Base-by-base conservation (phyloP, 805 yeast genomes). In the Ogataea pignaliae region DNA sequence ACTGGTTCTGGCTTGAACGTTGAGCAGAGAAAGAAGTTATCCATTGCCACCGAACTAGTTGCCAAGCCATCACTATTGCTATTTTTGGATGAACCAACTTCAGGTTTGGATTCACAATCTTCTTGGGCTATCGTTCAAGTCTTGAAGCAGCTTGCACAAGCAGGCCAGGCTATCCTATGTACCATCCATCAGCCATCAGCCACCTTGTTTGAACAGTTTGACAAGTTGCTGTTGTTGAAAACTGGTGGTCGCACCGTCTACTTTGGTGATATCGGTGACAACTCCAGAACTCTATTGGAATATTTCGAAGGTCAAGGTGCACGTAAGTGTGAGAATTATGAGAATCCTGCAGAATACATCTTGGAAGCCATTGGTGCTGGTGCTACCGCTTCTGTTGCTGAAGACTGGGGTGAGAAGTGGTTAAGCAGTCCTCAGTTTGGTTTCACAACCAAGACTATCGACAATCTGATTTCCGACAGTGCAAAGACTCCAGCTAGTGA, bases 311-410 rank as follows among this genome's bases (percentile, higher is more conserved):
- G 53, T 28, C 52, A 69, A 50, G 77, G 95, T 34, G 88, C 89
- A 33, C 75, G 79, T 46, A 70, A 73, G 40, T 84, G 90, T 68
- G 72, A 68, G 32, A 61, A 60, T 8, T 64, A 66, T 33, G 88
- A 79, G 42, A 83, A 83, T 51, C 88, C 88, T 26, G 88, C 88
- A 34, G 88, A 82, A 61, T 83, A 82, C 66, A 79, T 82, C 65
- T 66, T 83, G 52, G 80, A 80, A 48, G 77, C 79, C 45, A 80
- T 84, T 61, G 89, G 90, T 48, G 88, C 89, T 29, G 88, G 87
- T 56, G 87, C 89, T 4, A 82, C 86, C 31, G 81, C 87, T 7
- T 58, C 67, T 42, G 76, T 73, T 16, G 55, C 61, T 29, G 73
- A 71, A 41, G 81, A 84, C 60, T 84, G 85, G 80, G 68, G 71